A percentile compares a stretch with the other conserved stretches of the same genome.
phyloP scores from a whole-genome alignment of 2,329 filamentous ascomycete species.

The Cladophialophora exuberans region DNA sequence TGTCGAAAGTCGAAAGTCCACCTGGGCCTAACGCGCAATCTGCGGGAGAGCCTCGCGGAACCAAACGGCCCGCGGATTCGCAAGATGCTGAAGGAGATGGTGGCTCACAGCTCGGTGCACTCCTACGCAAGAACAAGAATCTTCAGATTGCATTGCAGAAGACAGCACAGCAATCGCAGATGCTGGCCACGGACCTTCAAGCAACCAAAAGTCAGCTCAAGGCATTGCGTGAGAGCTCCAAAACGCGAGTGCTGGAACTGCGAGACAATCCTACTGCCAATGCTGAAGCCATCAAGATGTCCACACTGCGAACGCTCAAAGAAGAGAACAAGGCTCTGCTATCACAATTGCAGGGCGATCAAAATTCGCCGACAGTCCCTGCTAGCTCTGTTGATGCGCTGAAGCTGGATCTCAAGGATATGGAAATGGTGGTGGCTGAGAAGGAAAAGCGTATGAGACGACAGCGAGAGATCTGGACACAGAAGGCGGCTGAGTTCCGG shows the following conservation, averaged over 20 bases:
- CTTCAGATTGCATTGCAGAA: constrained; percentile 76
- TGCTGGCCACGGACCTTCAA: constrained; percentile 75
- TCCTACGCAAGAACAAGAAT: constrained; percentile 84
- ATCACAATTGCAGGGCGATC: constrained; percentile 63
- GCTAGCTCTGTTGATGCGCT: constrained; percentile 74
- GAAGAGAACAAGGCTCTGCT: constrained; percentile 85
- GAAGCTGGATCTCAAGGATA: constrained; percentile 74
- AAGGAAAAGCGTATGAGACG: constrained; percentile 80
- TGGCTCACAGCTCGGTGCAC: constrained; percentile 75
- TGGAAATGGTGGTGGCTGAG: constrained; percentile 68
- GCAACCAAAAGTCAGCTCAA: constrained; percentile 74
- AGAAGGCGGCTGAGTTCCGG: constrained; percentile 92
- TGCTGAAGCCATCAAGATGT: constrained; percentile 79
- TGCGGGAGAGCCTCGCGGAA: constrained; percentile 49
- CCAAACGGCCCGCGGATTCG: constrained; percentile 65
- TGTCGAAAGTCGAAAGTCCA: constrained; percentile 65
- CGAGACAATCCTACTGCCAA: constrained; percentile 91
- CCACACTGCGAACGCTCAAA: constrained; percentile 75
- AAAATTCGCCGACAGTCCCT: constrained; percentile 68
- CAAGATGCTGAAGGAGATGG: constrained; percentile 48
- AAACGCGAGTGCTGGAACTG: constrained; percentile 81
- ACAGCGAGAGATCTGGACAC: constrained; percentile 88
- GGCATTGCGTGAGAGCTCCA: constrained; percentile 66
- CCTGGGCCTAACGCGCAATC: constrained; percentile 42
- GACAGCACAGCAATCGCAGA: constrained; percentile 68